Conservation (phyloP, 2,329 filamentous ascomycete species). For the Cercospora sp. region DNA sequence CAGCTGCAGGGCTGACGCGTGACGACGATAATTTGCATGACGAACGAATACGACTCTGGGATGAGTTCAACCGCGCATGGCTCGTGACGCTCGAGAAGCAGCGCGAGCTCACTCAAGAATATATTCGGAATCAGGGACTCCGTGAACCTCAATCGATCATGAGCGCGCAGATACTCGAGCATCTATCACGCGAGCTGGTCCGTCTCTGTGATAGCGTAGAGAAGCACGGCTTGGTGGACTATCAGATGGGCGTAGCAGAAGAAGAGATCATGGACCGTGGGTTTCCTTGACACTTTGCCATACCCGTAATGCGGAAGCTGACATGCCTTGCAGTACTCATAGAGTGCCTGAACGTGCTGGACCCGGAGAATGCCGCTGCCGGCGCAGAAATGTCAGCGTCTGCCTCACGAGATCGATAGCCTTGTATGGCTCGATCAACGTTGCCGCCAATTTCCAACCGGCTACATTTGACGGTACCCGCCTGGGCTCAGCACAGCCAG, state of each 20-base stretch:
- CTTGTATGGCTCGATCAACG: not conserved
- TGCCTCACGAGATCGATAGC: constrained; percentile 25
- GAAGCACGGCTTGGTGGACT: constrained; percentile 91
- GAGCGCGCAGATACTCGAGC: constrained; percentile 66
- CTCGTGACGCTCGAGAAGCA: constrained; percentile 79
- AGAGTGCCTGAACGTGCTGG: constrained; percentile 26
- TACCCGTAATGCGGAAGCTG: constrained; percentile 8
- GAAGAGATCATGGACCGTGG: constrained; percentile 83
- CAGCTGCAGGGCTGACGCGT: constrained; percentile 69
- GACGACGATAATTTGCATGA: constrained; percentile 76
- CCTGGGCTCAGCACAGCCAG: not conserved
- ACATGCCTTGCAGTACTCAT: constrained; percentile 26
- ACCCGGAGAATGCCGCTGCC: constrained; percentile 24
- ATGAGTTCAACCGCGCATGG: constrained; percentile 93
- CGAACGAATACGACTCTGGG: constrained; percentile 83
- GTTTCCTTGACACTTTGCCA: constrained; percentile 39
- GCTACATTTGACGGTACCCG: not conserved
- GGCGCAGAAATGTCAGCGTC: constrained; percentile 24
- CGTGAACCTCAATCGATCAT: constrained; percentile 63
- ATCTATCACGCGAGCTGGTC: constrained; percentile 79
- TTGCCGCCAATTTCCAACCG: not conserved
- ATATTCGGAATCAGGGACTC: constrained; percentile 60
- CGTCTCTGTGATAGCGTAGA: constrained; percentile 83
- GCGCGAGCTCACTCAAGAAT: constrained; percentile 66
- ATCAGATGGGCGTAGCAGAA: constrained; percentile 95